These are phyloP conservation scores for Cryptococcus maquisensis DNA, from an alignment of 1,284 basidiomycete species.

Conservation along the genomic window DNA sequence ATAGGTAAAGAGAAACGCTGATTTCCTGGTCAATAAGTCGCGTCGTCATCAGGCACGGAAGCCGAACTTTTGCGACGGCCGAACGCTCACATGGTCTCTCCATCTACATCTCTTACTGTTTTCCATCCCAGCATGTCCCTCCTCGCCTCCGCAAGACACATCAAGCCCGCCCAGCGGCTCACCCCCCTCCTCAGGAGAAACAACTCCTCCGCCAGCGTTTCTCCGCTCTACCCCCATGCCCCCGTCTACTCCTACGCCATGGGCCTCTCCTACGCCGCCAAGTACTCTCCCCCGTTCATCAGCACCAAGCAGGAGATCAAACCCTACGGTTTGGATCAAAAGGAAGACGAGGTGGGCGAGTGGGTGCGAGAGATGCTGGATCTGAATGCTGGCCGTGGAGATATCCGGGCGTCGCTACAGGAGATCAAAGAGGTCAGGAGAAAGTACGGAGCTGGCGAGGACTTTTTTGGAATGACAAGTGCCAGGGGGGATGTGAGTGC, in stretches of 20 bases:
- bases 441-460: conserved; percentile 45
- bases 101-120: too few relatives aligned
- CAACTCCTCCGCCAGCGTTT: background rate
- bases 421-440: conserved; percentile 18
- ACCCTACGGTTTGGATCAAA: conserved; percentile 12
- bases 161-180: background rate
- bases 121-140: background rate
- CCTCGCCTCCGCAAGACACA: background rate
- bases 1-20: too few relatives aligned
- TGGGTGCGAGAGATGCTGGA: conserved; percentile 38
- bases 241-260: conserved; percentile 37
- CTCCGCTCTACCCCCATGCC: conserved; percentile 12
- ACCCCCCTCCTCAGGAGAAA: background rate
- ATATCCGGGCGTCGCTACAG: conserved; percentile 21
- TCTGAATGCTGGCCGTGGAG: conserved; percentile 39
- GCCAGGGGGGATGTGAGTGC: conserved; percentile 30
- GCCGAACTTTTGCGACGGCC: too few relatives aligned
- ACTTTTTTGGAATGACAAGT: conserved; percentile 37
- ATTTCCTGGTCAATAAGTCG: too few relatives aligned
- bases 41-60: too few relatives aligned
- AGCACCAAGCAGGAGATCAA: conserved; percentile 5
- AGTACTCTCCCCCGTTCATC: conserved; percentile 46
- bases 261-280: conserved; percentile 46
- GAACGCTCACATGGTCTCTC: too few relatives aligned
- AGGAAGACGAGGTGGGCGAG: conserved; percentile 20